Base-by-base conservation (phyloP, 768 basidiomycete species). In the Serpula lacrymans region DNA sequence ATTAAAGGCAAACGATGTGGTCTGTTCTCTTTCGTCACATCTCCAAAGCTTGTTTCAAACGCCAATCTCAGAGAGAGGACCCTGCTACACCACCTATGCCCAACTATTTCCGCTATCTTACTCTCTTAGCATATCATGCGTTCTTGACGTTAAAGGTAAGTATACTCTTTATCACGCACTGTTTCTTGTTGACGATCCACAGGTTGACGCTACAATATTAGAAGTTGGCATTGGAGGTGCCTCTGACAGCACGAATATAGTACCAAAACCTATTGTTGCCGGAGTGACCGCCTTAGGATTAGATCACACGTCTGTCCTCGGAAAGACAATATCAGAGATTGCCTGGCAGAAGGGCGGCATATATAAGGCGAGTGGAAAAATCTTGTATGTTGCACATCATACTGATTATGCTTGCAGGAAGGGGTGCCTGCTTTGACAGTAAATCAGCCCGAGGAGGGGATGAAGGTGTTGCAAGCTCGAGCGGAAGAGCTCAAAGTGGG, bases 311-410 rank as follows among this genome's bases (percentile, higher is more conserved):
- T 67, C 73, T 41, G 80, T 96, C 18, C 72, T 99, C 2, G 96
- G 96, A 0, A 84, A 84, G 53, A 96, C 94, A 0, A 63, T 98
- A 4, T 63, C 70, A 24, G 89, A 96, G 54, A 98, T 99, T 48
- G 89, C 94, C 1, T 80, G 79, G 75, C 95, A 98, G 55, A 99
- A 99, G 61, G 90, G 84, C 21, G 96, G 96, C 2, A 98, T 99
- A 38, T 98, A 85, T 66, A 99, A 99, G 75, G 87, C 80, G 37
- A 21, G 65, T 47, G 18, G 8, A 12, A 31, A 26, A 37, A 22
- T 30, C 37, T 18, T 20, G n/a, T 38, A 14, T 13, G 7, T 23
- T 12, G 2, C 30, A 41, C 14, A 37, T 28, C 23, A 31, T 18
- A n/a, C n/a, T n/a, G n/a, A n/a, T n/a, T 38, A 28, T 46, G 26